A percentile compares a stretch with the other conserved stretches of the same genome.
Evolutionary conservation across 164 flowering plant genomes (phyloP).

Genomic region (Buxus sempervirens): DNA sequence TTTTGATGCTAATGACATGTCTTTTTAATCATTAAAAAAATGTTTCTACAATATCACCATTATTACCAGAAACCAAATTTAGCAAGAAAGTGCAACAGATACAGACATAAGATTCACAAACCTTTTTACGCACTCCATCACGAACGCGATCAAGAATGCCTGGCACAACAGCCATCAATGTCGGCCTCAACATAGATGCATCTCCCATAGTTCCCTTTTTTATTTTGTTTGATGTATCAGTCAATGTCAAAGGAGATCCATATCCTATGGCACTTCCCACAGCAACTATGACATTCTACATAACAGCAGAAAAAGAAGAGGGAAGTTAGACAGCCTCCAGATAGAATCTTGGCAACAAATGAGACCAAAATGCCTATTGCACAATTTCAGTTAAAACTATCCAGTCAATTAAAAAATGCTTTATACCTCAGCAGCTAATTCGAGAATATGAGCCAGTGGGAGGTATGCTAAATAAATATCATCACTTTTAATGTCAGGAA

Average conservation of each 20-base stretch:
- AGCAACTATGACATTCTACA: slow-evolving; percentile 61
- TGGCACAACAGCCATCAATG: slow-evolving; percentile 91
- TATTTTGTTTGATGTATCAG: slow-evolving; percentile 87
- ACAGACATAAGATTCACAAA: slow-evolving; percentile 20
- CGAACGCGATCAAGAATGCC: slow-evolving; percentile 98
- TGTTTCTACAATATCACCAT: too few relatives aligned
- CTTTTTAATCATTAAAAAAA: too few relatives aligned
- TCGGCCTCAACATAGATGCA: slow-evolving; percentile 71
- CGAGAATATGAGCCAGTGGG: slow-evolving; percentile 94
- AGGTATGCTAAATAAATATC: slow-evolving; percentile 89
- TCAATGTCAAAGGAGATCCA: slow-evolving; percentile 92
- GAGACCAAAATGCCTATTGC: neutral
- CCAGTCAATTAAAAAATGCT: neutral
- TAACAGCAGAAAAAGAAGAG: neutral
- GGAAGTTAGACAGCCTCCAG: neutral
- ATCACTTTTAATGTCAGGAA: slow-evolving; percentile 63
- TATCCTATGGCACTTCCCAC: slow-evolving; percentile 89
- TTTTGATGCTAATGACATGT: too few relatives aligned
- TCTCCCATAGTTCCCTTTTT: slow-evolving; percentile 94
- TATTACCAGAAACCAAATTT: slow-evolving; percentile 2
- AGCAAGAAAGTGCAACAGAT: neutral
- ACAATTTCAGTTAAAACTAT: slow-evolving; percentile 3
- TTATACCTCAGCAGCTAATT: slow-evolving; percentile 93
- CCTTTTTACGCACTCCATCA: slow-evolving; percentile 91
- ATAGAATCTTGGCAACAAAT: neutral